Percentiles rank a stretch among this genome's conserved stretches.
Evolutionary conservation across 164 flowering plant species (phyloP).

Genomic region (Magnolia officinalis): DNA sequence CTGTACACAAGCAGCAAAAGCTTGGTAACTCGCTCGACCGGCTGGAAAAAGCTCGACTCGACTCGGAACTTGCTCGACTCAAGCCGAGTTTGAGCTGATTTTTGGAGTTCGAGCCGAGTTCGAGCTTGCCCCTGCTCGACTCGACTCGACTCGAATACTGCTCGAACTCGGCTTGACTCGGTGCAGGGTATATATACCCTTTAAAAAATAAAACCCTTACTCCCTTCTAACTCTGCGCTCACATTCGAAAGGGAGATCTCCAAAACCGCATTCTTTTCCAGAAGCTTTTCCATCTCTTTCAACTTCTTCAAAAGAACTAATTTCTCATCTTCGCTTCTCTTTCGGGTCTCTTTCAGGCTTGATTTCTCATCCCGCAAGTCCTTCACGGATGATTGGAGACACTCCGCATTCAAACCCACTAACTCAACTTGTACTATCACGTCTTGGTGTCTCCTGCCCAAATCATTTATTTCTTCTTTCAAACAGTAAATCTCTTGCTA

Average conservation of each 20-base stretch:
- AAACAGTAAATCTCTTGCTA: slow-evolving; percentile 52
- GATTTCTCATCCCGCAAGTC: slow-evolving; percentile 65
- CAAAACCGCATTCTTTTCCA: slow-evolving; percentile 36
- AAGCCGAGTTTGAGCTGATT: too few species aligned
- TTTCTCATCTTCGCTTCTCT: slow-evolving; percentile 43
- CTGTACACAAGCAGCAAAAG: too few species aligned
- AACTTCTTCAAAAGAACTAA: slow-evolving; percentile 47
- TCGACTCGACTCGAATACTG: too few species aligned
- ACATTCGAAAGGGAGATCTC: slow-evolving; percentile 51
- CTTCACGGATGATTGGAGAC: slow-evolving; percentile 49
- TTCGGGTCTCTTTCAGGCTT: slow-evolving; percentile 50
- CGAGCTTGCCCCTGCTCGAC: too few species aligned
- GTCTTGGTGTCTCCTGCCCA: slow-evolving; percentile 43
- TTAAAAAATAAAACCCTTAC: too few species aligned
- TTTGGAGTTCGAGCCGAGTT: too few species aligned
- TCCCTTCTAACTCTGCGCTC: slow-evolving; percentile 40
- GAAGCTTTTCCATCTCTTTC: slow-evolving; percentile 46
- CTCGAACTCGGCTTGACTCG: too few species aligned
- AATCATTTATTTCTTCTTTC: slow-evolving; percentile 58
- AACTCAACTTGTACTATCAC: slow-evolving; percentile 56
- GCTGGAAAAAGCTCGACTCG: too few species aligned
- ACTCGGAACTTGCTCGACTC: too few species aligned
- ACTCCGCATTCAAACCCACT: slow-evolving; percentile 57
- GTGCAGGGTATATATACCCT: too few species aligned
- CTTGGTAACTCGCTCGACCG: too few species aligned